A percentile compares a stretch with the other conserved stretches of the same genome.
Conservation (phyloP, 768 basidiomycete species). For the Macrocybe gigantea region DNA sequence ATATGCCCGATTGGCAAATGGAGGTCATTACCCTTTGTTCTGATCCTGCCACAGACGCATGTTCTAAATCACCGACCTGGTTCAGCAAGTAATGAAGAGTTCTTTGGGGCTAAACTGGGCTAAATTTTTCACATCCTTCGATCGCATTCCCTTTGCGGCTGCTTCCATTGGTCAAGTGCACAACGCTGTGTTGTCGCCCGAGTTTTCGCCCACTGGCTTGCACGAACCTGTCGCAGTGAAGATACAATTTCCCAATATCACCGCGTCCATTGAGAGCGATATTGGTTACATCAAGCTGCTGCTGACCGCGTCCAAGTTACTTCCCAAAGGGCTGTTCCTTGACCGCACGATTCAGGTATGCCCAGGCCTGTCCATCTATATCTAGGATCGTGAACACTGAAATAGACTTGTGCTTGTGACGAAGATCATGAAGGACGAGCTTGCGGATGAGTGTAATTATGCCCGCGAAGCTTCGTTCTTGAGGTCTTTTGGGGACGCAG, state of each 20-base stretch:
- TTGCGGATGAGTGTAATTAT: constrained; percentile 93
- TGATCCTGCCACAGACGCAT: no score
- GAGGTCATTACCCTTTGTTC: constrained; percentile 46
- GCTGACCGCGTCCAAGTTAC: constrained; percentile 69
- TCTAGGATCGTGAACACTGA: background rate
- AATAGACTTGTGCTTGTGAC: background rate
- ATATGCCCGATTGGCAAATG: constrained; percentile 99
- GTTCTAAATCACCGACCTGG: background rate
- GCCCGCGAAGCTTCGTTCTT: constrained; percentile 73
- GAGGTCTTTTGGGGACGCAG: constrained; percentile 46
- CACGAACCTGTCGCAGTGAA: constrained; percentile 72
- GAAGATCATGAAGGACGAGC: constrained; percentile 85
- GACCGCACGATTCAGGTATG: constrained; percentile 76
- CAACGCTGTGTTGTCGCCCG: constrained; percentile 52
- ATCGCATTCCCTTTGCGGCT: constrained; percentile 85
- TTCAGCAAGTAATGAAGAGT: constrained; percentile 61
- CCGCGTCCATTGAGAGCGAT: constrained; percentile 81
- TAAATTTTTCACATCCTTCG: constrained; percentile 65
- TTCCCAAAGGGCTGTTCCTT: constrained; percentile 87
- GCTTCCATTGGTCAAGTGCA: constrained; percentile 99
- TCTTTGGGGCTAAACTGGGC: constrained; percentile 77
- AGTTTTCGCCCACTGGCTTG: constrained; percentile 45
- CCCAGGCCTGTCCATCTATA: background rate
- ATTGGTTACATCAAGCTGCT: constrained; percentile 80
- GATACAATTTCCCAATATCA: constrained; percentile 93